These are phyloP conservation scores for Sutorius eximius DNA, from an alignment of 1,284 basidiomycete genomes.

Conservation along the genomic window DNA sequence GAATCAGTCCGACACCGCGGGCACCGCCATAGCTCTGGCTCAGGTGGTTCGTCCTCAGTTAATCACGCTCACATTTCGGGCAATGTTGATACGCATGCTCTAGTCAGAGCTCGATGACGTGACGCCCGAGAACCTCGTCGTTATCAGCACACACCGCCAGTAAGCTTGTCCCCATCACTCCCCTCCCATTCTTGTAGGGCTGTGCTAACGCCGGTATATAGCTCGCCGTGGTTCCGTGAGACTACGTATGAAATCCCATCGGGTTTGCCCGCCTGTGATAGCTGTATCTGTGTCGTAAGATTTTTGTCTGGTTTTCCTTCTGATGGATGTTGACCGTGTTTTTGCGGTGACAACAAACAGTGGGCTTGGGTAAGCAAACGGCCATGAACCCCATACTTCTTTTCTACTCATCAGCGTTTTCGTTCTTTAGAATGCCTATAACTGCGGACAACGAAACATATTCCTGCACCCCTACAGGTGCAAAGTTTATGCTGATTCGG, in stretches of 20 bases:
- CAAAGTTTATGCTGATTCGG: not conserved
- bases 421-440: constrained; percentile 1
- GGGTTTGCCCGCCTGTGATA: constrained; percentile 2
- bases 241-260: constrained; percentile 8
- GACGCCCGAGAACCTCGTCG: not conserved
- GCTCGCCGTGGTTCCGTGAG: constrained; percentile 9
- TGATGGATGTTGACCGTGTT: not conserved
- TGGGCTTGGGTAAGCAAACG: constrained; percentile 13
- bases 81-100: not conserved
- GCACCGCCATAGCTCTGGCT: constrained; percentile 6
- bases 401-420: not conserved
- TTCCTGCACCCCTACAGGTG: constrained; percentile 8
- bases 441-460: constrained; percentile 10
- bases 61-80: too few species aligned
- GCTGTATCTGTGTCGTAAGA: constrained; percentile 11
- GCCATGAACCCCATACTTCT: not conserved
- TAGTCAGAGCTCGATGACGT: constrained; percentile 2
- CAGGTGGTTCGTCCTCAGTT: constrained; percentile 12
- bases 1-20: constrained; percentile 7
- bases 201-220: constrained; percentile 3
- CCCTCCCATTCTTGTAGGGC: too few species aligned
- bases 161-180: not conserved
- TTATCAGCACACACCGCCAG: not conserved
- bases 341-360: constrained; percentile 1
- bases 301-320: not conserved